Evolutionary conservation across 805 yeast species (phyloP), one percentile per base, ranked within the genome.

Genomic region (Cyberlindnera maritima): DNA sequence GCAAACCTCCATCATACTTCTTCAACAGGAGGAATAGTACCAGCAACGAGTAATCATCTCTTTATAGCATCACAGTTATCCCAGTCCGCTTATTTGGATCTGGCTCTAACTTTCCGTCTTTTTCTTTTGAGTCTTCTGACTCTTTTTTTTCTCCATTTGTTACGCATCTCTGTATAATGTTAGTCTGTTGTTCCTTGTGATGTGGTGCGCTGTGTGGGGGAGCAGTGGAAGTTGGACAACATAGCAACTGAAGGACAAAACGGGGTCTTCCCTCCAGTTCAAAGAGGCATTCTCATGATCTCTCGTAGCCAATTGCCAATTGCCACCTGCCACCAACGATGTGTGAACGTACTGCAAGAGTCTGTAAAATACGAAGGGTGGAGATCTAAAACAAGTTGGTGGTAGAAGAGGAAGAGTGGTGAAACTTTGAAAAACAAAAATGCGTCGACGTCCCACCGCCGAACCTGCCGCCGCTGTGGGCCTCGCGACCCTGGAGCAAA

Each of bases 51-150:
- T 11, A 28, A 31, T 19, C 25, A 34, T 23, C 46, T 42, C 39
- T 14, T 45, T 42, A 39, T 23, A 18, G 35, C 17, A 29, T 29
- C 39, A 45, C 36, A 33, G 52, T 46, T 52, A 52, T 49, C 47
- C 53, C 57, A 57, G 60, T 67, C 69, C 85, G 87, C 81, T 86
- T 86, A 88, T 85, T 88, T 88, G 83, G 96, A 88, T 88, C 98
- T 90, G 80, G 98, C 98, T 88, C 98, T 89, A 71, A 92, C 97
- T 96, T 92, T 92, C 97, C 98, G 97, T 87, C 98, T 88, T 96
- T 92, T 92, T 84, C 97, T 89, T 88, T 92, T 92, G 75, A 92
- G 88, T 88, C 98, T 89, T 88, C 98, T 91, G 78, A 87, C 96
- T 91, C 98, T 92, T 96, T 92, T 92, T 88, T 92, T 92, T 88